Conservation (phyloP, 176 grass and related monocot species). For the Musa troglodytarum region DNA sequence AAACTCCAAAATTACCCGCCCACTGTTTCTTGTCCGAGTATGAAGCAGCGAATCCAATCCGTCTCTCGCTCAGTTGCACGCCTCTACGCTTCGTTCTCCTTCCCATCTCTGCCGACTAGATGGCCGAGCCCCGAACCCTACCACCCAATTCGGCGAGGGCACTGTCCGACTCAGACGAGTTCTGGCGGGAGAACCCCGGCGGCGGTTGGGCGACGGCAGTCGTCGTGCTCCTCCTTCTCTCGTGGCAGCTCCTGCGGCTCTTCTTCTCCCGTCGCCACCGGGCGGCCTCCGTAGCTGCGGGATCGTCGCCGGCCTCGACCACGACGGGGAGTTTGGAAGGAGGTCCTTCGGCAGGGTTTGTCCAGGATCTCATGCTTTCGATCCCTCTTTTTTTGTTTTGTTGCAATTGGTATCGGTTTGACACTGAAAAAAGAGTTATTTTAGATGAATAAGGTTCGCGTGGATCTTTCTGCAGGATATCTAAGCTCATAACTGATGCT, state of each 20-base stretch:
- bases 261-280: conserved; percentile 24
- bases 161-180: conserved; percentile 17
- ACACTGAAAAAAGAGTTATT: background rate
- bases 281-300: background rate
- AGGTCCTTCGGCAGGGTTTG: background rate
- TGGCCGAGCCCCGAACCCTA: background rate
- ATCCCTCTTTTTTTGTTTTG: background rate
- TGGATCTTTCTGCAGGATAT: conserved; percentile 36
- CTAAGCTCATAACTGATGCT: conserved; percentile 45
- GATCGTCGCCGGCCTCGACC: background rate
- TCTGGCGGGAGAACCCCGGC: conserved; percentile 31
- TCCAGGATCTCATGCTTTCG: background rate
- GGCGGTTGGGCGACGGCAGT: conserved; percentile 57
- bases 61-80: too few species aligned
- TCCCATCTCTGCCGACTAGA: background rate
- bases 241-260: conserved; percentile 30
- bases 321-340: background rate
- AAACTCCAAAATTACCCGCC: background rate
- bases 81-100: background rate
- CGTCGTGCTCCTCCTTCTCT: conserved; percentile 38
- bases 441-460: background rate
- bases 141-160: background rate
- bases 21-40: background rate
- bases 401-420: background rate
- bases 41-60: background rate